These are phyloP conservation scores for Achaetomium macrosporum DNA, from an alignment of 2,329 filamentous ascomycete genomes.

Conservation along the genomic window DNA sequence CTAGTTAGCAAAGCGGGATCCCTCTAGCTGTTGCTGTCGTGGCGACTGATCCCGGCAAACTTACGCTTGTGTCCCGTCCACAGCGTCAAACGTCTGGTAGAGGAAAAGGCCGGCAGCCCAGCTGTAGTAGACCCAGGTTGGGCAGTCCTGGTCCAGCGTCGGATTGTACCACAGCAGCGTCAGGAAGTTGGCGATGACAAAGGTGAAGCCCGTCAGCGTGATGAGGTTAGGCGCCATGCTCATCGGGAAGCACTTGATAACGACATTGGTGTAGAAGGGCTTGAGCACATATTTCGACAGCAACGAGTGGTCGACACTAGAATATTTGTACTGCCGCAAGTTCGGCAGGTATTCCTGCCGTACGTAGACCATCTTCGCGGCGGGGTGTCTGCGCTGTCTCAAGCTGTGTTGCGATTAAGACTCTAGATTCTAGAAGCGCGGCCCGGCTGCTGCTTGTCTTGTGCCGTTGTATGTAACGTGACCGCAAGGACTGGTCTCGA, in stretches of 20 bases:
- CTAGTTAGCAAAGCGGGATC: neutral
- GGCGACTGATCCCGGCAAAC: too few species aligned
- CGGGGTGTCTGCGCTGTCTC: neutral
- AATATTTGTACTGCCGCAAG: slow-evolving; percentile 94
- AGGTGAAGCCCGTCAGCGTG: slow-evolving; percentile 83
- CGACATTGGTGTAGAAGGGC: slow-evolving; percentile 92
- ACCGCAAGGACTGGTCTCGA: too few species aligned
- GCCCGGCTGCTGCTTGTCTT: neutral
- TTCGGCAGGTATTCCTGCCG: slow-evolving; percentile 83
- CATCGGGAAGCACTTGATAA: slow-evolving; percentile 92
- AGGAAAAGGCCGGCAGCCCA: slow-evolving; percentile 88
- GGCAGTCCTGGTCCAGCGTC: slow-evolving; percentile 88
- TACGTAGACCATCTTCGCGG: slow-evolving; percentile 78
- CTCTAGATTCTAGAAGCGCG: neutral
- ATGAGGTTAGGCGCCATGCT: slow-evolving; percentile 88
- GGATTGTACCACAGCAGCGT: slow-evolving; percentile 95
- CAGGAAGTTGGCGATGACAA: slow-evolving; percentile 82
- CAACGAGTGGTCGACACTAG: slow-evolving; percentile 81
- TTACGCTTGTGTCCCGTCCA: slow-evolving; percentile 89
- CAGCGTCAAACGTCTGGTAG: slow-evolving; percentile 97
- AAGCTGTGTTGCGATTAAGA: neutral
- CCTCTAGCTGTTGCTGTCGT: too few species aligned
- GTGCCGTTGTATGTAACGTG: neutral
- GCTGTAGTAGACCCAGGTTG: slow-evolving; percentile 87
- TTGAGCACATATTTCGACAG: slow-evolving; percentile 91